Conservation (phyloP, 1,284 basidiomycete species). For the Austropuccinia psidii region DNA sequence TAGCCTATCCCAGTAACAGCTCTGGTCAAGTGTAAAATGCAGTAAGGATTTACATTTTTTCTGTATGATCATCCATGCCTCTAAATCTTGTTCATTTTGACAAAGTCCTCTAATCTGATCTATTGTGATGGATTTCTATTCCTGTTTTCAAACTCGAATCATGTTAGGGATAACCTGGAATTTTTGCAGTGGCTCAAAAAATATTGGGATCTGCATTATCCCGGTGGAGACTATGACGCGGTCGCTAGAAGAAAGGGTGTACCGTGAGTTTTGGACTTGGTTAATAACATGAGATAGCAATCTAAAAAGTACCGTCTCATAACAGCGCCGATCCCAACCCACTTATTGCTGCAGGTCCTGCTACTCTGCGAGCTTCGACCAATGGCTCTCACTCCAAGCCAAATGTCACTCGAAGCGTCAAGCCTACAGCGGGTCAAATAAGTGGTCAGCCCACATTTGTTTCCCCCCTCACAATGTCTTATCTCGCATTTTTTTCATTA, state of each 20-base stretch:
- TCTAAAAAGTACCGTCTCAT: not conserved
- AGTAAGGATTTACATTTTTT: conserved; percentile 55
- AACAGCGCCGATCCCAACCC: conserved; percentile 27
- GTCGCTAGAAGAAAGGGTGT: conserved; percentile 68
- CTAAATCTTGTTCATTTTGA: not conserved
- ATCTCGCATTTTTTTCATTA: not conserved
- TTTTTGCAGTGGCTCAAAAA: conserved; percentile 96
- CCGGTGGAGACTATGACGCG: conserved; percentile 81
- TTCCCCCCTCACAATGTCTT: not conserved
- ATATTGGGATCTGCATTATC: conserved; percentile 88
- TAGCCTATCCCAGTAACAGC: conserved; percentile 89
- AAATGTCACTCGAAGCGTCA: conserved; percentile 39
- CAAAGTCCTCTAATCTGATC: not conserved
- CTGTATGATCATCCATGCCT: not conserved
- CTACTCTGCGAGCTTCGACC: conserved; percentile 37
- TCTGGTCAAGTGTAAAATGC: conserved; percentile 98
- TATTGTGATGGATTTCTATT: not conserved
- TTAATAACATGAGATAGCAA: not conserved
- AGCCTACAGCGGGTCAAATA: not conserved
- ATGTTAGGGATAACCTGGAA: conserved; percentile 85
- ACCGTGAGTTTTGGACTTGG: conserved; percentile 42
- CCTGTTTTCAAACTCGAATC: not conserved
- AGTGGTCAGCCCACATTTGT: not conserved
- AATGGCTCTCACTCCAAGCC: too few species aligned
- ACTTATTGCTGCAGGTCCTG: conserved; percentile 10